Base-by-base conservation (phyloP, 768 basidiomycete species). In the Kwoniella pini region DNA sequence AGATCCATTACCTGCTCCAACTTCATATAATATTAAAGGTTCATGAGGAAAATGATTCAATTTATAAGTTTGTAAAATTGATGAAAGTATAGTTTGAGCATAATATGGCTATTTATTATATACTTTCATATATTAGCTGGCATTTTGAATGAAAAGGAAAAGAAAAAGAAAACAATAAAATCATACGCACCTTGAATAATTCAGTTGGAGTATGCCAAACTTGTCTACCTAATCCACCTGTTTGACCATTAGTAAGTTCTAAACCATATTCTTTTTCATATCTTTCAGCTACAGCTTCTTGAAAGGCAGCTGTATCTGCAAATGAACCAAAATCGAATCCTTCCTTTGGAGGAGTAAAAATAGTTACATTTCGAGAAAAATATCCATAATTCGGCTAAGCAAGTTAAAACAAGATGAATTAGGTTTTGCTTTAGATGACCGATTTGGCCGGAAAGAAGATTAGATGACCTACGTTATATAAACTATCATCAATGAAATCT, bases 121-220 rank as follows among this genome's bases (percentile, higher is more conserved):
- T n/a, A n/a, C n/a, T n/a, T n/a, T n/a, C n/a, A n/a, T n/a, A n/a
- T n/a, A n/a, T n/a, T n/a, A n/a, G n/a, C n/a, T n/a, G n/a, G n/a
- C n/a, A n/a, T n/a, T n/a, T n/a, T n/a, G n/a, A n/a, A n/a, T n/a
- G n/a, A n/a, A n/a, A n/a, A n/a, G n/a, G n/a, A n/a, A n/a, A n/a
- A n/a, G n/a, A n/a, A n/a, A n/a, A n/a, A n/a, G n/a, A n/a, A n/a
- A n/a, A n/a, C n/a, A n/a, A n/a, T n/a, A n/a, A n/a, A n/a, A n/a
- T n/a, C n/a, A n/a, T 19, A 76, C 83, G 51, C 71, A 94, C 96
- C 85, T 94, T 92, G 83, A 99, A 97, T 28, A 99, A 79, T 74
- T 98, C 96, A 0, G 92, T 95, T 0, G 96, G 96, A 1, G 96
- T 99, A 79, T 99, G 96, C 96, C 96, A 99, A 54, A 99, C 81